Conservation (phyloP, 805 yeast species). For the Nakazawaea peltata region DNA sequence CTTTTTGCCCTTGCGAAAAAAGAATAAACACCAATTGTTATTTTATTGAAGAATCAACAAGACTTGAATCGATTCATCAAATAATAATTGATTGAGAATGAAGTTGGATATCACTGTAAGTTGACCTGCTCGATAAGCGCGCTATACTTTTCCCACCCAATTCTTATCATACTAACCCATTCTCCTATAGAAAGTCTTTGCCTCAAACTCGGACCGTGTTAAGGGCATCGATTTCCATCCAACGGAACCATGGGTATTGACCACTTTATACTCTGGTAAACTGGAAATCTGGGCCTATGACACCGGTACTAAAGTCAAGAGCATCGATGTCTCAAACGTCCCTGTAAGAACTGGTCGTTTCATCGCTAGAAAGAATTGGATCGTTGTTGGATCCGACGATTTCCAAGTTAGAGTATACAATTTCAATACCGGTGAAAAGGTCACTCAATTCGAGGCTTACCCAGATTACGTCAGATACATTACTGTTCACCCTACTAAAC, state of each 20-base stretch:
- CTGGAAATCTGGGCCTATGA: slow-evolving; percentile 94
- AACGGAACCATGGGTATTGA: slow-evolving; percentile 91
- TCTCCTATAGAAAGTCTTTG: slow-evolving; percentile 56
- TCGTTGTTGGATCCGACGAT: slow-evolving; percentile 93
- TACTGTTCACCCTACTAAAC: slow-evolving; percentile 91
- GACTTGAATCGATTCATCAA: too few species aligned
- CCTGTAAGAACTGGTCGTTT: slow-evolving; percentile 96
- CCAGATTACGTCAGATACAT: slow-evolving; percentile 93
- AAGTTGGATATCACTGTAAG: slow-evolving; percentile 41
- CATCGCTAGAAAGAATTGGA: slow-evolving; percentile 95
- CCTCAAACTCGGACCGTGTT: slow-evolving; percentile 91
- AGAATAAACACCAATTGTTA: too few species aligned
- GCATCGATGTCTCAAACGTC: slow-evolving; percentile 90
- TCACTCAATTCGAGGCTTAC: slow-evolving; percentile 95
- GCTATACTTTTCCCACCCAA: too few species aligned
- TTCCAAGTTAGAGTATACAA: slow-evolving; percentile 90
- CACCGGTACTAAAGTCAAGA: slow-evolving; percentile 72
- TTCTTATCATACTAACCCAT: too few species aligned
- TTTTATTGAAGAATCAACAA: too few species aligned
- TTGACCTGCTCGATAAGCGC: too few species aligned
- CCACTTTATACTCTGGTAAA: slow-evolving; percentile 85
- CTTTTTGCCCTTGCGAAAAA: too few species aligned
- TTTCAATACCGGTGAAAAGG: slow-evolving; percentile 91
- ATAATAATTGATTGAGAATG: too few species aligned
- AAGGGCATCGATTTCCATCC: slow-evolving; percentile 98